These are phyloP conservation scores for Trematosphaeria pertusa DNA, from an alignment of 2,329 filamentous ascomycete genomes.

Conservation along the genomic window DNA sequence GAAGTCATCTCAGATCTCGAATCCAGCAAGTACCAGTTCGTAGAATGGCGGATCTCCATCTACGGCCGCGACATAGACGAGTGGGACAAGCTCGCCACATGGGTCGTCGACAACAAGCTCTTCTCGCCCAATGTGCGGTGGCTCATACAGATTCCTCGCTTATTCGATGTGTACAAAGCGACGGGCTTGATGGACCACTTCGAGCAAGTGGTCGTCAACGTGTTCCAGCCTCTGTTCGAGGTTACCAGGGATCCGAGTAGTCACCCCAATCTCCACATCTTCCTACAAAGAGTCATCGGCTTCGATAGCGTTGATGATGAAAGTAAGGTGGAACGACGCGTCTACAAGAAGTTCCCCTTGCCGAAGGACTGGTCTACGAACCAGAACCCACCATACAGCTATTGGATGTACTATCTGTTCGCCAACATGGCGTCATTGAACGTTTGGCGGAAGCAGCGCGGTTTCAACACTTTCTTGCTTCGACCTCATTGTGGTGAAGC, in stretches of 20 bases:
- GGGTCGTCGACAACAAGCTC: slow-evolving; percentile 97
- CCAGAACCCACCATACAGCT: slow-evolving; percentile 97
- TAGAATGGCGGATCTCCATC: slow-evolving; percentile 97
- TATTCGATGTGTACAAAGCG: slow-evolving; percentile 96
- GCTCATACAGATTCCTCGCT: slow-evolving; percentile 92
- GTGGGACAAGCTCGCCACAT: slow-evolving; percentile 96
- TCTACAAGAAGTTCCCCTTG: slow-evolving; percentile 95
- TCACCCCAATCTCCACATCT: slow-evolving; percentile 92
- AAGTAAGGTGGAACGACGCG: slow-evolving; percentile 90
- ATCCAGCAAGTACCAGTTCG: slow-evolving; percentile 99
- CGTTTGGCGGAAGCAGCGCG: slow-evolving; percentile 84
- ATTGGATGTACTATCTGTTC: slow-evolving; percentile 98
- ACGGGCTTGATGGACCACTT: slow-evolving; percentile 86
- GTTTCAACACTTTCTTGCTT: slow-evolving; percentile 94
- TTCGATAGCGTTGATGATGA: slow-evolving; percentile 99
- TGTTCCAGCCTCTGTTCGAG: slow-evolving; percentile 94
- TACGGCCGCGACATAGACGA: slow-evolving; percentile 92
- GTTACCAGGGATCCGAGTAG: slow-evolving; percentile 85
- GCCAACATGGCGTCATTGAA: slow-evolving; percentile 94
- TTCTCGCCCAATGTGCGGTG: slow-evolving; percentile 98
- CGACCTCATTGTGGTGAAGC: slow-evolving; percentile 96
- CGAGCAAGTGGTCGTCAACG: slow-evolving; percentile 86
- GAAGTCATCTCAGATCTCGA: slow-evolving; percentile 97
- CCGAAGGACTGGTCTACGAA: slow-evolving; percentile 88
- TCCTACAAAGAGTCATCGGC: slow-evolving; percentile 92